phyloP scores from a whole-genome alignment of 2,329 filamentous ascomycete species.

The Beauveria bassiana region DNA sequence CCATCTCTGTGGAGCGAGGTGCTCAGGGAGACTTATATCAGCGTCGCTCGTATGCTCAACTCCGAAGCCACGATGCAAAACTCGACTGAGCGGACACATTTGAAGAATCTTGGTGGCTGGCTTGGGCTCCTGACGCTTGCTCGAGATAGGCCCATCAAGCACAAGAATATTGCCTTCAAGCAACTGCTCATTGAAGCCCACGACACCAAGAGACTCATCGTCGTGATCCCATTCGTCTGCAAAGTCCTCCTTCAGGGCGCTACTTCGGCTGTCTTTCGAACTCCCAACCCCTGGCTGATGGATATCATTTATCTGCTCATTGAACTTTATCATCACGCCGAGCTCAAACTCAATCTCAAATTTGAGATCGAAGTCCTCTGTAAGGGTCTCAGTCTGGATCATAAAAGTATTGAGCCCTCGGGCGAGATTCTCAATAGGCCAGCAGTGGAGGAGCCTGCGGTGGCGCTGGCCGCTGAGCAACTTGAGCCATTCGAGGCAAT shows the following conservation, averaged over 20 bases:
- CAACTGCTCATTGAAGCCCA: slow-evolving; percentile 89
- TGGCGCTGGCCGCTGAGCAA: slow-evolving; percentile 55
- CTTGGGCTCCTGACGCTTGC: slow-evolving; percentile 88
- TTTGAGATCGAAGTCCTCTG: slow-evolving; percentile 98
- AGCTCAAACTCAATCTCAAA: slow-evolving; percentile 92
- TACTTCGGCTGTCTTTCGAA: slow-evolving; percentile 80
- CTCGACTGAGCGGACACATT: slow-evolving; percentile 72
- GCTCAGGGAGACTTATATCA: slow-evolving; percentile 85
- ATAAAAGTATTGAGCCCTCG: slow-evolving; percentile 84
- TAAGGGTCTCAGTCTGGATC: slow-evolving; percentile 84
- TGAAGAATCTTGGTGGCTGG: slow-evolving; percentile 94
- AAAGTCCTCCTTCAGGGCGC: slow-evolving; percentile 84
- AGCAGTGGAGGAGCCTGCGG: slow-evolving; percentile 52
- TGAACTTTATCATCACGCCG: slow-evolving; percentile 87
- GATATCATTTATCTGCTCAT: slow-evolving; percentile 87
- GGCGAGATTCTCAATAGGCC: slow-evolving; percentile 75
- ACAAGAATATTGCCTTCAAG: slow-evolving; percentile 95
- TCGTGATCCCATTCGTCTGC: slow-evolving; percentile 96
- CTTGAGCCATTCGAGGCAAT: slow-evolving; percentile 79
- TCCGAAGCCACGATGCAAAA: slow-evolving; percentile 80
- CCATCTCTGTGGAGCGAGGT: slow-evolving; percentile 77
- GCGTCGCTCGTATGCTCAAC: slow-evolving; percentile 80
- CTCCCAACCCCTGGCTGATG: slow-evolving; percentile 96
- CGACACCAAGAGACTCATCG: slow-evolving; percentile 81
- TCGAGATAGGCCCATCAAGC: slow-evolving; percentile 88